A percentile compares a stretch with the other conserved stretches of the same genome.
Conservation (phyloP, 2,329 filamentous ascomycete species). For the Verticillium tricorpus region DNA sequence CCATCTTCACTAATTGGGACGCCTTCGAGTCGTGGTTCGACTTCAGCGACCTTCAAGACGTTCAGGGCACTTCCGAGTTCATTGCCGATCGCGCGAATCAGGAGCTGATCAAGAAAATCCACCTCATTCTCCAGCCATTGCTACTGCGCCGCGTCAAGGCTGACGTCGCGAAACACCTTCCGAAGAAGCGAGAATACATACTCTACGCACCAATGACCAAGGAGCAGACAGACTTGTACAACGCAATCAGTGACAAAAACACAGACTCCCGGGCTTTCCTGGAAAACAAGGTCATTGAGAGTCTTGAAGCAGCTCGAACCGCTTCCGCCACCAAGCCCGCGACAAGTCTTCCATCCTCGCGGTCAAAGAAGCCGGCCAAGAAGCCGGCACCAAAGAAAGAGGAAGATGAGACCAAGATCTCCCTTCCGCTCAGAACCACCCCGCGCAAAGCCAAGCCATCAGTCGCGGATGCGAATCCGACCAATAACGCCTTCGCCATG, state of each 20-base stretch:
- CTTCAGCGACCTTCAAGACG: constrained; percentile 86
- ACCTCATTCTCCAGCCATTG: constrained; percentile 88
- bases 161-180: constrained; percentile 86
- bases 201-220: constrained; percentile 88
- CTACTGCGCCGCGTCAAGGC: constrained; percentile 84
- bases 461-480: constrained; percentile 5
- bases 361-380: neutral
- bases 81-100: constrained; percentile 66
- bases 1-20: constrained; percentile 88
- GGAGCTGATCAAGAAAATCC: constrained; percentile 65
- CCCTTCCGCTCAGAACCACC: constrained; percentile 30
- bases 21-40: constrained; percentile 97
- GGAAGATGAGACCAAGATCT: constrained; percentile 12
- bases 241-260: constrained; percentile 53
- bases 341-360: neutral
- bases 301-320: constrained; percentile 35
- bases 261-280: constrained; percentile 68
- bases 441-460: constrained; percentile 21
- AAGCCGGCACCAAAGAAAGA: neutral
- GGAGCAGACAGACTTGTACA: constrained; percentile 88
- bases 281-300: constrained; percentile 71
- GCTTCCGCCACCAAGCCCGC: neutral
- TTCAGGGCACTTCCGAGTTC: constrained; percentile 72
- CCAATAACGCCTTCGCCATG: constrained; percentile 44
- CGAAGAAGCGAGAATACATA: constrained; percentile 95